A percentile compares a stretch with the other conserved stretches of the same genome.
Conservation (phyloP, 192 early-diverging fungal species). For the Linderina pennispora region DNA sequence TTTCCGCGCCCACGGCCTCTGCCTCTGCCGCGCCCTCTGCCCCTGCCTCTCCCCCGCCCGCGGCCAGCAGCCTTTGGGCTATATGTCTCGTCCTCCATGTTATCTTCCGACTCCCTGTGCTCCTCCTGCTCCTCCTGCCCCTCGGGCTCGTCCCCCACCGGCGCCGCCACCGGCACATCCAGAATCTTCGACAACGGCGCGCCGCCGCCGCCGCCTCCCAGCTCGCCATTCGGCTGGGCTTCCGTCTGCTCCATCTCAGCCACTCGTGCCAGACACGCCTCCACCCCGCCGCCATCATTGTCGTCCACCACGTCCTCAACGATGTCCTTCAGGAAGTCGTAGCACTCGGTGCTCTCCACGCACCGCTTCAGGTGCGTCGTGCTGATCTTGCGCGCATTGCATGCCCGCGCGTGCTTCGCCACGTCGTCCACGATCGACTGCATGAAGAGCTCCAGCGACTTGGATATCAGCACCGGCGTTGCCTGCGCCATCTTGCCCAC, state of each 20-base stretch:
- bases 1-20: slow-evolving; percentile 33
- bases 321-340: slow-evolving; percentile 90
- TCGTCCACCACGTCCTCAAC: slow-evolving; percentile 78
- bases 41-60: slow-evolving; percentile 33
- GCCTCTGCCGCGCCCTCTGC: slow-evolving; percentile 29
- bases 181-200: slow-evolving; percentile 42
- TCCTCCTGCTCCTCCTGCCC: slow-evolving; percentile 19
- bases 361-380: slow-evolving; percentile 77
- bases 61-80: slow-evolving; percentile 3
- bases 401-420: slow-evolving; percentile 68
- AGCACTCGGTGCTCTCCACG: slow-evolving; percentile 76
- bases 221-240: slow-evolving; percentile 5
- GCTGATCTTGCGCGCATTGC: slow-evolving; percentile 78
- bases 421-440: slow-evolving; percentile 85
- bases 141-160: slow-evolving; percentile 10
- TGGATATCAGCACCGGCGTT: slow-evolving; percentile 92
- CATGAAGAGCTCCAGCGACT: slow-evolving; percentile 88
- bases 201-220: slow-evolving; percentile 44
- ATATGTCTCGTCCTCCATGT: slow-evolving; percentile 15
- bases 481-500: slow-evolving; percentile 98
- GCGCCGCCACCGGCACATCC: slow-evolving; percentile 9
- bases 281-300: slow-evolving; percentile 36
- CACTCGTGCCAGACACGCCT: slow-evolving; percentile 35
- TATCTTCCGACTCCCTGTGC: too few species aligned
- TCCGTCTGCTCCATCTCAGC: slow-evolving; percentile 25